phyloP scores from a whole-genome alignment of 2,329 filamentous ascomycete genomes.

The Thermomyces lanuginosus region DNA sequence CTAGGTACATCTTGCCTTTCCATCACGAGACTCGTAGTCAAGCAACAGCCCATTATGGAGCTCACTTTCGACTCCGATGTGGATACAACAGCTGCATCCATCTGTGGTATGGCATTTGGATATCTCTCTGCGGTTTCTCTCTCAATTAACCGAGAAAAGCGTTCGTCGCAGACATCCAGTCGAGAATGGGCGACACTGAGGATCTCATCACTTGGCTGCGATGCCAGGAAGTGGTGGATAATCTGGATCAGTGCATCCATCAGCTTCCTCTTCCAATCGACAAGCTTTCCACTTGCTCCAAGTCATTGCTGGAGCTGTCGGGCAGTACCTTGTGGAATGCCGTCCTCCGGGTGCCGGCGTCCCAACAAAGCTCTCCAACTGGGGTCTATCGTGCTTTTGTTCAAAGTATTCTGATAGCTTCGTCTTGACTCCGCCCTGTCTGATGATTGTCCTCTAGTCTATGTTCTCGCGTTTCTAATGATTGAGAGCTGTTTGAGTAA shows the following conservation, averaged over 20 bases:
- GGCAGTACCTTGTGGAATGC: conserved; percentile 25
- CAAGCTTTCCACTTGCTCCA: conserved; percentile 5
- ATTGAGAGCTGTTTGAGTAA: conserved; percentile 39
- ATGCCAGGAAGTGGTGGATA: conserved; percentile 1
- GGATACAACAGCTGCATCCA: conserved; percentile 1
- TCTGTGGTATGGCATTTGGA: conserved; percentile 3
- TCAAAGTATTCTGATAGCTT: conserved; percentile 8
- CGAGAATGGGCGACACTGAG: conserved; percentile 2
- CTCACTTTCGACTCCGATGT: neutral
- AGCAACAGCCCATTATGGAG: neutral
- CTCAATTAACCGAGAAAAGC: too few relatives aligned
- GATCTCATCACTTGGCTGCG: conserved; percentile 1
- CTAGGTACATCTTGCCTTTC: too few relatives aligned
- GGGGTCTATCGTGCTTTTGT: conserved; percentile 6
- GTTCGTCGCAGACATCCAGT: conserved; percentile 8
- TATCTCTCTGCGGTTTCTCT: neutral
- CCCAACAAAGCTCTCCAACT: conserved; percentile 5
- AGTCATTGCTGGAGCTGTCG: conserved; percentile 13
- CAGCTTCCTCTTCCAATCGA: conserved; percentile 5
- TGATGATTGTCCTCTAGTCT: conserved; percentile 15
- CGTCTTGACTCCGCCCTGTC: conserved; percentile 4
- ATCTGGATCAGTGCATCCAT: conserved; percentile 10
- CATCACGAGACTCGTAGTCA: too few relatives aligned
- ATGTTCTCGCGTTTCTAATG: conserved; percentile 49
- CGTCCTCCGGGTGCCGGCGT: conserved; percentile 11